phyloP scores from a whole-genome alignment of 1,284 basidiomycete species.

The Puccinia triticina region DNA sequence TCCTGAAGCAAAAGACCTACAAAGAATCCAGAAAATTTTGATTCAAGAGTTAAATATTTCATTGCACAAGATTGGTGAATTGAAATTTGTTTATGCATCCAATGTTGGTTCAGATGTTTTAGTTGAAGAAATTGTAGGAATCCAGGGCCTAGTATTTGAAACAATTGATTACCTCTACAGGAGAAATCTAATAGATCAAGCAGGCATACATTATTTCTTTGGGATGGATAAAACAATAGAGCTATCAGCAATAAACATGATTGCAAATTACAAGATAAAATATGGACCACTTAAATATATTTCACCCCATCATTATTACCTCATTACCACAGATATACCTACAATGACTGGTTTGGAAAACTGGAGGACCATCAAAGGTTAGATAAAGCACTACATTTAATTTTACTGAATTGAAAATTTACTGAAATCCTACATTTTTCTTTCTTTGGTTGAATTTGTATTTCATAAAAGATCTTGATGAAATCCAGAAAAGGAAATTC shows the following conservation, averaged over 20 bases:
- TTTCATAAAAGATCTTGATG: too few relatives aligned
- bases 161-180: not conserved
- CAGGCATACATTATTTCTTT: not conserved
- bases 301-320: not conserved
- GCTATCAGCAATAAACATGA: not conserved
- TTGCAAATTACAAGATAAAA: not conserved
- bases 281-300: not conserved
- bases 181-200: not conserved
- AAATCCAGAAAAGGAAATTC: too few relatives aligned
- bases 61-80: not conserved
- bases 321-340: not conserved
- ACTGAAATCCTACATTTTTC: too few relatives aligned
- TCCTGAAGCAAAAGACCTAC: too few relatives aligned
- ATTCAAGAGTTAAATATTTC: too few relatives aligned
- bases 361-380: too few relatives aligned
- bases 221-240: not conserved
- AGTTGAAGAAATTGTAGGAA: not conserved
- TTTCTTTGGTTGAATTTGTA: too few relatives aligned
- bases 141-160: not conserved
- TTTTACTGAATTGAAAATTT: too few relatives aligned
- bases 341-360: too few relatives aligned
- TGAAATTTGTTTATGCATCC: not conserved
- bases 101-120: not conserved
- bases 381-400: too few relatives aligned
- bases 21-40: too few relatives aligned